Evolutionary conservation across 495 filamentous ascomycete species (phyloP).

Genomic region (Tuber borchii): DNA sequence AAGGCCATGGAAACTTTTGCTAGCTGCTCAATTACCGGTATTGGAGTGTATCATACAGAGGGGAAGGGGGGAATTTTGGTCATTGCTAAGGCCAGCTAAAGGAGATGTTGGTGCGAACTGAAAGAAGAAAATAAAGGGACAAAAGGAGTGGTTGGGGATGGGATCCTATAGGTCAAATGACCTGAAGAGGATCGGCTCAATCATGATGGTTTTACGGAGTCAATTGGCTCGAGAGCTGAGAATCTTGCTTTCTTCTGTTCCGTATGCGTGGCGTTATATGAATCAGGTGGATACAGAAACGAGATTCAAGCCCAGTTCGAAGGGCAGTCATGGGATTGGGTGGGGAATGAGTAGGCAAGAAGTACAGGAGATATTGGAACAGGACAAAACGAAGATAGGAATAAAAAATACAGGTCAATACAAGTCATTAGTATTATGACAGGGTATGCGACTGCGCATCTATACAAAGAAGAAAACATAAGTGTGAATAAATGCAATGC

Average conservation of each 20-base stretch:
- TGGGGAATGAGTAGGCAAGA: not conserved
- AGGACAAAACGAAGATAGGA: not conserved
- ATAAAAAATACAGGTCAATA: not conserved
- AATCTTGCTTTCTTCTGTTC: not conserved
- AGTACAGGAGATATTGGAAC: not conserved
- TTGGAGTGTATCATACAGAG: not conserved
- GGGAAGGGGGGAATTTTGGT: not conserved
- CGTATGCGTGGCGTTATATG: not conserved
- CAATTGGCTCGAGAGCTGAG: not conserved
- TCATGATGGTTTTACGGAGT: not conserved
- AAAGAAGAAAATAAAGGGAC: not conserved
- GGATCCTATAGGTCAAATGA: constrained; percentile 1
- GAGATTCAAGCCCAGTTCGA: not conserved
- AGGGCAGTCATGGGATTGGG: not conserved
- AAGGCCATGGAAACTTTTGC: not conserved
- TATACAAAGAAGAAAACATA: not conserved
- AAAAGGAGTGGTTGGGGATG: not conserved
- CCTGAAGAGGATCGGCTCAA: not conserved
- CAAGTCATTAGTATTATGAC: not conserved
- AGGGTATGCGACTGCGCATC: not conserved
- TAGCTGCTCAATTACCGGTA: not conserved
- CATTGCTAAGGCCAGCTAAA: not conserved
- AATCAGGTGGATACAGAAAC: not conserved
- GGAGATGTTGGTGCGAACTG: not conserved
- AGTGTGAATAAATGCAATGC: not conserved